Conservation (phyloP, 306 rosid species). For the Casuarina equisetifolia region DNA sequence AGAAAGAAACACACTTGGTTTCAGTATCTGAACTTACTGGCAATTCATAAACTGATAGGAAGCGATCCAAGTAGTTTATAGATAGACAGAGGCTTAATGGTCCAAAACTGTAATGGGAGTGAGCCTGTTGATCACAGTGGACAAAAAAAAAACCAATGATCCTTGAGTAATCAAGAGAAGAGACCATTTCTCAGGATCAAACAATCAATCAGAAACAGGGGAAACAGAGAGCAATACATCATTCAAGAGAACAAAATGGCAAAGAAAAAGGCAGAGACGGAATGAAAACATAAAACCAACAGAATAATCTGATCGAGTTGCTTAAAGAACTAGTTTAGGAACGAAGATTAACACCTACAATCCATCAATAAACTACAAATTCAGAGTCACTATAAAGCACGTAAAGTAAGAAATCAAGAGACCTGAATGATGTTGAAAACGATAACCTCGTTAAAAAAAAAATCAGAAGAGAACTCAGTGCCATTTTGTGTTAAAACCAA, state of each 20-base stretch:
- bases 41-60: slow-evolving; percentile 53
- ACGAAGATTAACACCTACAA: not conserved
- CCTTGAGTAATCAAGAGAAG: slow-evolving; percentile 7
- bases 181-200: slow-evolving; percentile 5
- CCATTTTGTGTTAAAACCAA: slow-evolving; percentile 3
- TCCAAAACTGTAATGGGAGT: slow-evolving; percentile 53
- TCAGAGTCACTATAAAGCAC: slow-evolving; percentile 14
- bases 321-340: slow-evolving; percentile 19
- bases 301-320: slow-evolving; percentile 14
- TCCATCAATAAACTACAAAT: slow-evolving; percentile 17
- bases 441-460: slow-evolving; percentile 24
- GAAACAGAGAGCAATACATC: slow-evolving; percentile 4
- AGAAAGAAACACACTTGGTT: slow-evolving; percentile 14
- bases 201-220: slow-evolving; percentile 15
- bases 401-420: not conserved
- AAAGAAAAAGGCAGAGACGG: slow-evolving; percentile 2
- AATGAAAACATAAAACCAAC: slow-evolving; percentile 21
- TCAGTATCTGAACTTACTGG: slow-evolving; percentile 51
- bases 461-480: slow-evolving; percentile 1
- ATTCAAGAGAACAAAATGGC: not conserved
- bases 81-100: slow-evolving; percentile 53
- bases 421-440: not conserved
- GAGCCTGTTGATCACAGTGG: slow-evolving; percentile 59
- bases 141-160: not conserved
- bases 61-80: slow-evolving; percentile 80